These are phyloP conservation scores for Colletotrichum eremochloae DNA, from an alignment of 2,329 filamentous ascomycete genomes.

Conservation along the genomic window DNA sequence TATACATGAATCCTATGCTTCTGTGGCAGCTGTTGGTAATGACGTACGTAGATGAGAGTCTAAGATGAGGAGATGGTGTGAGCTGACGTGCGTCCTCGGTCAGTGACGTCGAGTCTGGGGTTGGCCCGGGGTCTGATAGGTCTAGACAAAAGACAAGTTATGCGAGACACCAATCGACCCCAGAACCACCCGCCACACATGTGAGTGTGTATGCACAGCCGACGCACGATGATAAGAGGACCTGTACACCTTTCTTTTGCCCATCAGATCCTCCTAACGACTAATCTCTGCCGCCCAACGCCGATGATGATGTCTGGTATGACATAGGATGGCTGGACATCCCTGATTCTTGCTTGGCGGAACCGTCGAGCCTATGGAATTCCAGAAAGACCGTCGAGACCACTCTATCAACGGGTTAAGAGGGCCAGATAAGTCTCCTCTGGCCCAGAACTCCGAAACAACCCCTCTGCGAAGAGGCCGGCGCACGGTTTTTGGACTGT, in stretches of 20 bases:
- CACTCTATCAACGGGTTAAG: neutral
- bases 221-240: slow-evolving; percentile 17
- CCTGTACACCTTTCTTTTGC: neutral
- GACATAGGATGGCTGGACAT: slow-evolving; percentile 1
- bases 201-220: slow-evolving; percentile 7
- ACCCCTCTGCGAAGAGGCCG: neutral
- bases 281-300: neutral
- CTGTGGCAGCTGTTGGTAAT: slow-evolving; percentile 9
- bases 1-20: slow-evolving; percentile 19
- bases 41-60: slow-evolving; percentile 26
- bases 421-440: neutral
- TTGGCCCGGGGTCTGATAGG: slow-evolving; percentile 36
- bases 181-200: slow-evolving; percentile 20
- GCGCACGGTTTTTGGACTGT: slow-evolving; percentile 8
- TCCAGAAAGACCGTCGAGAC: neutral
- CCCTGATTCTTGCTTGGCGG: neutral
- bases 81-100: slow-evolving; percentile 34
- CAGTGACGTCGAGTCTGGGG: slow-evolving; percentile 37
- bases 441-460: slow-evolving; percentile 9
- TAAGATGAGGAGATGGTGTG: slow-evolving; percentile 28
- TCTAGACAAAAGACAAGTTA: slow-evolving; percentile 18
- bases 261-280: neutral
- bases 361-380: neutral
- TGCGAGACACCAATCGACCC: slow-evolving; percentile 37
- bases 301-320: slow-evolving; percentile 15